These are phyloP conservation scores for Sphaceloma murrayae DNA, from an alignment of 2,329 filamentous ascomycete genomes.

Conservation along the genomic window DNA sequence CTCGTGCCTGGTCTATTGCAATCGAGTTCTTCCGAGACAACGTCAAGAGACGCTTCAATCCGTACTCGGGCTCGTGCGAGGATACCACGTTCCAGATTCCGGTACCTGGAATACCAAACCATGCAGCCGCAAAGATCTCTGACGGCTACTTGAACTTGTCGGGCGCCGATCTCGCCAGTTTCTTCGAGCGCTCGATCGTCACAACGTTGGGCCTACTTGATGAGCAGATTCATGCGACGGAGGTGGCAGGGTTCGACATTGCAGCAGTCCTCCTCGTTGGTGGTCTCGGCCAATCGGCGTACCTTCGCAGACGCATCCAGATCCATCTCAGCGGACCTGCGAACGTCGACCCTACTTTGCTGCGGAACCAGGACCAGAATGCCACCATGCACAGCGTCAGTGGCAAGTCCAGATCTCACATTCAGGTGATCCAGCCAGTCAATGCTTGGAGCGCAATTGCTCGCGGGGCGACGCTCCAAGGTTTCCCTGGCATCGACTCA, in stretches of 20 bases:
- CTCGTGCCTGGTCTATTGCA: slow-evolving; percentile 64
- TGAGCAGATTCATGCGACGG: slow-evolving; percentile 36
- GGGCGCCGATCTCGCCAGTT: slow-evolving; percentile 54
- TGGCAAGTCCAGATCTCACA: too few relatives aligned
- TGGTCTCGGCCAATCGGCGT: slow-evolving; percentile 70
- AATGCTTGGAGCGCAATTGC: slow-evolving; percentile 74
- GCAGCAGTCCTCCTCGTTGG: slow-evolving; percentile 68
- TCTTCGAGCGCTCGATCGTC: slow-evolving; percentile 56
- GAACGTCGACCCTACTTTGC: too few relatives aligned
- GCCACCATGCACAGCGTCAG: too few relatives aligned
- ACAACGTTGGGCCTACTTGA: slow-evolving; percentile 33
- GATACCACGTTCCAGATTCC: slow-evolving; percentile 60
- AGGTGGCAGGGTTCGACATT: slow-evolving; percentile 32
- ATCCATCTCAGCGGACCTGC: too few relatives aligned
- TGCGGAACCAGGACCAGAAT: too few relatives aligned
- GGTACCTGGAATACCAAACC: slow-evolving; percentile 65
- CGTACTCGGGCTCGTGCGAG: slow-evolving; percentile 56
- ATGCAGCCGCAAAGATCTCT: slow-evolving; percentile 64
- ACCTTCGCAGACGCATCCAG: too few relatives aligned
- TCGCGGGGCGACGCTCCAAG: slow-evolving; percentile 63
- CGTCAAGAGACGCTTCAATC: slow-evolving; percentile 71
- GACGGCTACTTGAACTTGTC: slow-evolving; percentile 67
- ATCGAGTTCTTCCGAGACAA: slow-evolving; percentile 75
- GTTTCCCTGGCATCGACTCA: slow-evolving; percentile 56
- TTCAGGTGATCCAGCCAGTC: slow-evolving; percentile 66